These are phyloP conservation scores for Nakaseomyces nivariensis DNA, from an alignment of 1,139 yeast species.

Conservation along the genomic window DNA sequence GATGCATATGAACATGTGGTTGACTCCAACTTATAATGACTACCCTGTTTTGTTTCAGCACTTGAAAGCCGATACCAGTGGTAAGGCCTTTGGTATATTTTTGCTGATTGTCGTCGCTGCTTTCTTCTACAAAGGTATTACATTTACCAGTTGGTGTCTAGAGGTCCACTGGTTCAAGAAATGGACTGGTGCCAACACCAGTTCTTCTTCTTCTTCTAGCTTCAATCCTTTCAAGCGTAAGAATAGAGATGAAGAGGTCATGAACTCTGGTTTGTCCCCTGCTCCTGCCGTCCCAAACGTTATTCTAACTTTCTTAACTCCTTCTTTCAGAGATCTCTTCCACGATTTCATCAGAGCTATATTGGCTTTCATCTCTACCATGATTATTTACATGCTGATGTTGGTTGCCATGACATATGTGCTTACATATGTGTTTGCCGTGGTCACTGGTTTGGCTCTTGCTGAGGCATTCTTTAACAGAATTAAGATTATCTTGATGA, in stretches of 20 bases:
- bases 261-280: constrained; percentile 4
- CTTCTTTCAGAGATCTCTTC: constrained; percentile 31
- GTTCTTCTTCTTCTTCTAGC: constrained; percentile 8
- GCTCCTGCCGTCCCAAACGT: constrained; percentile 26
- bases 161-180: constrained; percentile 54
- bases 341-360: constrained; percentile 48
- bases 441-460: constrained; percentile 54
- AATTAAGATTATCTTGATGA: constrained; percentile 25
- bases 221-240: constrained; percentile 5
- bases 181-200: constrained; percentile 14
- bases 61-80: constrained; percentile 44
- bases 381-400: constrained; percentile 64
- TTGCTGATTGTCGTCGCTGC: constrained; percentile 48
- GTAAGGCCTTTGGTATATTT: constrained; percentile 64
- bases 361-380: constrained; percentile 50
- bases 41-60: constrained; percentile 55
- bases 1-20: constrained; percentile 46
- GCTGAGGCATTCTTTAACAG: constrained; percentile 63
- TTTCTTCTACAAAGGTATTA: constrained; percentile 47
- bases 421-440: constrained; percentile 59
- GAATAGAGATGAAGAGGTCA: constrained; percentile 11
- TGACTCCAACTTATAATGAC: constrained; percentile 40
- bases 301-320: constrained; percentile 34
- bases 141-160: constrained; percentile 49
- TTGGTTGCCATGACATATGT: constrained; percentile 68